Evolutionary conservation across 2,329 filamentous ascomycete species (phyloP), one percentile per base, ranked within the genome.

Genomic region (Diaporthe batatas): DNA sequence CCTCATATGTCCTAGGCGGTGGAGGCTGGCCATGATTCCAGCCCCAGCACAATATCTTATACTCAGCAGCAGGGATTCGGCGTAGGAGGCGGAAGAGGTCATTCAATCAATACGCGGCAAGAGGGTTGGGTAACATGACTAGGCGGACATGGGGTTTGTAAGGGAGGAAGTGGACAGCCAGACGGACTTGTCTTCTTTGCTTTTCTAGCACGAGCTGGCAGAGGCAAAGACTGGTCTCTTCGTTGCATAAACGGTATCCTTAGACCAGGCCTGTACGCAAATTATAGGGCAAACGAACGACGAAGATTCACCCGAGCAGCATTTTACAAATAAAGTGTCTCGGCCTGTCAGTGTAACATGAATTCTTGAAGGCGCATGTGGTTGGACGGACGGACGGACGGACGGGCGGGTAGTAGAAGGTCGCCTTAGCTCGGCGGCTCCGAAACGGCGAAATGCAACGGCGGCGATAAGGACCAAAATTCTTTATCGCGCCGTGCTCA

Each of bases 211-310:
- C 44, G n/a, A 49, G 44, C 62, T 70, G 71, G 67, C 71, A 64
- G 68, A 68, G 54, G 58, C 65, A 69, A 69, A 73, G 68, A 67
- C 59, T 68, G 62, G 62, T 53, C 62, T 18, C 36, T 72, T 74
- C 73, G 71, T 74, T 70, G 73, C 68, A 73, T 74, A 70, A 72
- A 68, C 64, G 73, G 57, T 72, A 53, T 68, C 72, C n/a, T 65
- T 74, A 74, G 71, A 74, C 58, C 59, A 71, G 64, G 25, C 71
- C 39, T 57, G 57, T 64, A 49, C n/a, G 64, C 57, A 55, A 69
- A 73, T 68, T 18, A 39, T 14, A 59, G 53, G 32, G 25, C n/a
- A 67, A 67, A 53, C 39, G 29, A 53, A 72, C 23, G 32, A 32
- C 72, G 64, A 47, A 62, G 49, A 42, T 16, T 25, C 21, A 25